Evolutionary conservation across 768 basidiomycete genomes (phyloP).

Genomic region (Coprinellus micaceus): DNA sequence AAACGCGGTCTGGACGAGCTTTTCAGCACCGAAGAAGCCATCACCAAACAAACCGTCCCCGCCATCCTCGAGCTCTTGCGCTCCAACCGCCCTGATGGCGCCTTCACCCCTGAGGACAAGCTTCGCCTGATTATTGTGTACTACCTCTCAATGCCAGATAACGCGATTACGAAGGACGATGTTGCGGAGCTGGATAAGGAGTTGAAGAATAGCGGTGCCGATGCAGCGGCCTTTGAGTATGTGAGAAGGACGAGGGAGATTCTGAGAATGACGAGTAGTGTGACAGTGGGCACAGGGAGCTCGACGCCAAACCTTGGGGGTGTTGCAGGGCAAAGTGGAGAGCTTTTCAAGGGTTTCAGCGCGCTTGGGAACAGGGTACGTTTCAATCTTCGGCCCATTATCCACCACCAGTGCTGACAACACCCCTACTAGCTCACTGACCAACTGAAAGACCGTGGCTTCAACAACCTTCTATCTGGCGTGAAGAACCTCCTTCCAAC

Average conservation of each 20-base stretch:
- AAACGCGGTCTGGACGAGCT: slow-evolving; percentile 91
- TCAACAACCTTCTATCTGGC: slow-evolving; percentile 94
- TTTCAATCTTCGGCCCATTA: slow-evolving; percentile 5
- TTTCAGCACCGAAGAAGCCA: slow-evolving; percentile 94
- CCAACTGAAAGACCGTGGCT: slow-evolving; percentile 89
- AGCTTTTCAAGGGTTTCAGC: slow-evolving; percentile 92
- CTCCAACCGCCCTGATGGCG: slow-evolving; percentile 58
- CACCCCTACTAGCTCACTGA: slow-evolving; percentile 73
- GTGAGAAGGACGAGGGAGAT: slow-evolving; percentile 90
- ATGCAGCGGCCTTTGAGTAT: slow-evolving; percentile 84
- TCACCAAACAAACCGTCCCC: slow-evolving; percentile 75
- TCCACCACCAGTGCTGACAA: not conserved
- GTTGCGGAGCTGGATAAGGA: slow-evolving; percentile 84
- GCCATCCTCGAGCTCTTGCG: slow-evolving; percentile 88
- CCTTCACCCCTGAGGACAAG: slow-evolving; percentile 77
- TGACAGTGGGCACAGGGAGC: slow-evolving; percentile 49
- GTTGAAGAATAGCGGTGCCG: slow-evolving; percentile 76
- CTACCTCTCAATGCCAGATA: slow-evolving; percentile 85
- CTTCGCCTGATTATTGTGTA: slow-evolving; percentile 93
- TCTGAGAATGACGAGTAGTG: slow-evolving; percentile 81
- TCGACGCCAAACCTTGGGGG: slow-evolving; percentile 65
- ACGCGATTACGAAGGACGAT: slow-evolving; percentile 82
- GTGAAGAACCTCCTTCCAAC: slow-evolving; percentile 97
- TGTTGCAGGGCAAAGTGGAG: slow-evolving; percentile 66
- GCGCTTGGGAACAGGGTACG: slow-evolving; percentile 83